Conservation (phyloP, 495 filamentous ascomycete species). For the Penicillium bialowiezense region DNA sequence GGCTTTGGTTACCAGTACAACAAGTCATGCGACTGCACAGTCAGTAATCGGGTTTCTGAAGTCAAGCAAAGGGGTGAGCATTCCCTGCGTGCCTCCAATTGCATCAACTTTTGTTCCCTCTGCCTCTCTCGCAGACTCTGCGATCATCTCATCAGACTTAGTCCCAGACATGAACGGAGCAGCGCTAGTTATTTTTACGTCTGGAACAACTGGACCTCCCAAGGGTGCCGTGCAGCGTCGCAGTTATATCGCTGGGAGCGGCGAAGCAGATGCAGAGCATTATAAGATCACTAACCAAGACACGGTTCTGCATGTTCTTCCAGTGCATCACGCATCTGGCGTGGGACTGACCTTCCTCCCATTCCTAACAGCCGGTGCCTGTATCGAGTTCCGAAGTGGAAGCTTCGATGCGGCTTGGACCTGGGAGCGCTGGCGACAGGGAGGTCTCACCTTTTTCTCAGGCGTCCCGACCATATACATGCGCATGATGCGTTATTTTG, state of each 20-base stretch:
- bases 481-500: slow-evolving; percentile 47
- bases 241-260: slow-evolving; percentile 24
- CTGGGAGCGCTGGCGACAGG: slow-evolving; percentile 47
- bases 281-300: slow-evolving; percentile 26
- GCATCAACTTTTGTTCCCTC: slow-evolving; percentile 14
- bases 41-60: slow-evolving; percentile 14
- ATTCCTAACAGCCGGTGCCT: slow-evolving; percentile 38
- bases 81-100: slow-evolving; percentile 20
- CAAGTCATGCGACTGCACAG: slow-evolving; percentile 12
- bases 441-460: slow-evolving; percentile 44
- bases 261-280: slow-evolving; percentile 26
- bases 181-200: slow-evolving; percentile 39
- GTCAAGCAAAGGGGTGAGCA: slow-evolving; percentile 13
- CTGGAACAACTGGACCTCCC: slow-evolving; percentile 45
- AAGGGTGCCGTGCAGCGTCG: slow-evolving; percentile 43
- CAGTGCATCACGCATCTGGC: slow-evolving; percentile 49
- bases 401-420: slow-evolving; percentile 46
- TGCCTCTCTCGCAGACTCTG: slow-evolving; percentile 8
- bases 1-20: slow-evolving; percentile 18
- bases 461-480: slow-evolving; percentile 53
- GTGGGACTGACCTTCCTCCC: slow-evolving; percentile 47
- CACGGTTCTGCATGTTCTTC: slow-evolving; percentile 37
- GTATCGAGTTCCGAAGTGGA: slow-evolving; percentile 46
- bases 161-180: slow-evolving; percentile 27
- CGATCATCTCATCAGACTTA: slow-evolving; percentile 23